These are phyloP conservation scores for Xerocomus spinulosus DNA, from an alignment of 768 basidiomycete genomes.

Conservation along the genomic window DNA sequence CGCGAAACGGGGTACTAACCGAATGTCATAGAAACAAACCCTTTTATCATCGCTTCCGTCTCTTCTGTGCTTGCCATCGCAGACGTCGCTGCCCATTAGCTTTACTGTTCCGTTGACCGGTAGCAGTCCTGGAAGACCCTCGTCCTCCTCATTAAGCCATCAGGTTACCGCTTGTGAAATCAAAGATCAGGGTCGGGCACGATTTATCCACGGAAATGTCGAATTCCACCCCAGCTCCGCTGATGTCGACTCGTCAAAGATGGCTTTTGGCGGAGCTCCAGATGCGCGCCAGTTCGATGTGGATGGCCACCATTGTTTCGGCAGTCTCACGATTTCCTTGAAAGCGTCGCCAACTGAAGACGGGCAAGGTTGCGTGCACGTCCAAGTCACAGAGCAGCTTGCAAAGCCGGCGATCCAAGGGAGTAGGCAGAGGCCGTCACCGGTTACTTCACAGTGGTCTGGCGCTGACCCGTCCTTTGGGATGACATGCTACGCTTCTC, in stretches of 20 bases:
- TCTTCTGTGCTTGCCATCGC: slow-evolving; percentile 63
- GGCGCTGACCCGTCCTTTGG: slow-evolving; percentile 17
- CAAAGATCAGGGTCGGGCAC: slow-evolving; percentile 54
- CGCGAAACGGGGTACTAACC: slow-evolving; percentile 13
- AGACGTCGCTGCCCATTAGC: slow-evolving; percentile 48
- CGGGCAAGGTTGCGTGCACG: slow-evolving; percentile 70
- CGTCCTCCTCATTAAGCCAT: slow-evolving; percentile 42
- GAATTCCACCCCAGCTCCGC: slow-evolving; percentile 48
- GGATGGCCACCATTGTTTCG: slow-evolving; percentile 42
- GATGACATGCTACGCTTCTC: slow-evolving; percentile 25
- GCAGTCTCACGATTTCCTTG: slow-evolving; percentile 67
- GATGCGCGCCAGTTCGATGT: slow-evolving; percentile 53
- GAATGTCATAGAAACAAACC: slow-evolving; percentile 46
- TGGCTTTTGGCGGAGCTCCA: slow-evolving; percentile 30
- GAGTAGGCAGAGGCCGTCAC: slow-evolving; percentile 15
- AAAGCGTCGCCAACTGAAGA: slow-evolving; percentile 60
- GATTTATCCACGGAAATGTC: slow-evolving; percentile 30
- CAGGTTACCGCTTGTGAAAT: slow-evolving; percentile 40
- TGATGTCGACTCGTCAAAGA: slow-evolving; percentile 29
- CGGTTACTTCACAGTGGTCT: slow-evolving; percentile 25
- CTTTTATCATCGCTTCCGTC: slow-evolving; percentile 74
- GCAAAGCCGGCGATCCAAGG: slow-evolving; percentile 6
- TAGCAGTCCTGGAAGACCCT: slow-evolving; percentile 32
- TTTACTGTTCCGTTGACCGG: slow-evolving; percentile 51
- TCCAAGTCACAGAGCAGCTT: slow-evolving; percentile 53